phyloP scores from a whole-genome alignment of 257 asterid genomes.

The Solanum peruvianum region DNA sequence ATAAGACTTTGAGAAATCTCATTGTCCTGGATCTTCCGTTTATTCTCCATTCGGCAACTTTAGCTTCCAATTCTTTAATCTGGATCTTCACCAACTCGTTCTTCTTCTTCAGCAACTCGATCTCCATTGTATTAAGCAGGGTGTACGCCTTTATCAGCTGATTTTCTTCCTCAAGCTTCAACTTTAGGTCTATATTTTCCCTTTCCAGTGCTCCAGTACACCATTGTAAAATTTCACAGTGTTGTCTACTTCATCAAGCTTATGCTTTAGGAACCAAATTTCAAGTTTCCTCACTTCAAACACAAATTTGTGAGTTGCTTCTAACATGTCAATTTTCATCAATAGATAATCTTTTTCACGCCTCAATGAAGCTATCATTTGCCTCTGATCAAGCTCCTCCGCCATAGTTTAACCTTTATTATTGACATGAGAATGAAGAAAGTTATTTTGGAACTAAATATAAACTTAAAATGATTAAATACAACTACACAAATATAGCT shows the following conservation, averaged over 20 bases:
- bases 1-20: too few species aligned
- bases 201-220: background rate
- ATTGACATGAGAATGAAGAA: too few species aligned
- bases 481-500: background rate
- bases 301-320: background rate
- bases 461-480: background rate
- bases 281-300: background rate
- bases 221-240: background rate
- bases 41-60: too few species aligned
- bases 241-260: background rate
- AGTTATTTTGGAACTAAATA: too few species aligned
- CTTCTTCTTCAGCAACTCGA: background rate
- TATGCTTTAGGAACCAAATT: background rate
- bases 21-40: background rate
- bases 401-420: background rate
- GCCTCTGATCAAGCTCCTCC: background rate
- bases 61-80: too few species aligned
- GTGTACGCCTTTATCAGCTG: too few species aligned
- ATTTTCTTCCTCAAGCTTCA: background rate
- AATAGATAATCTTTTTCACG: background rate
- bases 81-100: too few species aligned
- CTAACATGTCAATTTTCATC: background rate
- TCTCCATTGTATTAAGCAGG: too few species aligned
- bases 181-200: background rate
- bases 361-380: background rate